Conservation (phyloP, 129 eudicot genomes). For the Lactuca saligna region DNA sequence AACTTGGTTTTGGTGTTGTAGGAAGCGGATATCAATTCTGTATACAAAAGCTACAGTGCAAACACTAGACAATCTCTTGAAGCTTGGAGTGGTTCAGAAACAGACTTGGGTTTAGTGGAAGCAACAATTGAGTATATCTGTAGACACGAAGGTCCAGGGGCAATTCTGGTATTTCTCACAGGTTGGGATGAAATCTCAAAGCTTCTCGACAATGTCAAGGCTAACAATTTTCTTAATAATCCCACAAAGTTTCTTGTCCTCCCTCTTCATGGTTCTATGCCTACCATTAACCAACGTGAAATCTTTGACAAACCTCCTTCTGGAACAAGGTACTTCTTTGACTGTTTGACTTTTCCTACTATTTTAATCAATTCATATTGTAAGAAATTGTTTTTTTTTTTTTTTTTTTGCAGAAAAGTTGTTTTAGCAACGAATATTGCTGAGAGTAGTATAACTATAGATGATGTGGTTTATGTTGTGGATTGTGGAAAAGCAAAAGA, state of each 20-base stretch:
- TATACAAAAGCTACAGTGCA: slow-evolving; percentile 70
- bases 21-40: slow-evolving; percentile 72
- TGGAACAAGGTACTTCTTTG: slow-evolving; percentile 51
- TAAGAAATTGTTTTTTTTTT: not conserved
- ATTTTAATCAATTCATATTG: not conserved
- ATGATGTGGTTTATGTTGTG: slow-evolving; percentile 88
- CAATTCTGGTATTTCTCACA: slow-evolving; percentile 91
- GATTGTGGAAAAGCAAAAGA: slow-evolving; percentile 99
- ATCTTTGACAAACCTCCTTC: slow-evolving; percentile 90
- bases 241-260: slow-evolving; percentile 60
- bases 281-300: slow-evolving; percentile 89
- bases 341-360: slow-evolving; percentile 3
- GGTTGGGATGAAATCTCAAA: slow-evolving; percentile 99
- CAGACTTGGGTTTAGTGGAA: slow-evolving; percentile 93
- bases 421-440: slow-evolving; percentile 96
- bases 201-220: slow-evolving; percentile 67
- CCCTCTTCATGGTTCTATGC: slow-evolving; percentile 99
- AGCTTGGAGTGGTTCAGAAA: slow-evolving; percentile 85
- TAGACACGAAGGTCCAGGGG: slow-evolving; percentile 86
- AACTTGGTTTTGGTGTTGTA: slow-evolving; percentile 30
- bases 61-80: slow-evolving; percentile 85
- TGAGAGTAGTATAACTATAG: slow-evolving; percentile 96
- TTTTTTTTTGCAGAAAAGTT: slow-evolving; percentile 63
- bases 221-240: slow-evolving; percentile 55
- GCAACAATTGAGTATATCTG: slow-evolving; percentile 84